phyloP scores from a whole-genome alignment of 257 asterid genomes.

The Nicotiana attenuata region DNA sequence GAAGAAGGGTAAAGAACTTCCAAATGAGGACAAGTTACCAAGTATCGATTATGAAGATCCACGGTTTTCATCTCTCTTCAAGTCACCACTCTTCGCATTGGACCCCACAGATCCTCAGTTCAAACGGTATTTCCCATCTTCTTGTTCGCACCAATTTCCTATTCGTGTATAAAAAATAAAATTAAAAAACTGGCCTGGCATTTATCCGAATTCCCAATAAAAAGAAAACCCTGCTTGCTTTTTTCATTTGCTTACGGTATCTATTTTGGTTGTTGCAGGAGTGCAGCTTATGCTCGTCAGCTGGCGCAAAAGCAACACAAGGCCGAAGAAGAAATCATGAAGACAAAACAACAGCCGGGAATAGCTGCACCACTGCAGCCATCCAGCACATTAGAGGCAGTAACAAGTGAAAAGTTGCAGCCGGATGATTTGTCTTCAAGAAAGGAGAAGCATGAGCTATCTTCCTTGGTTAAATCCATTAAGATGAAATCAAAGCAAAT shows the following conservation, averaged over 20 bases:
- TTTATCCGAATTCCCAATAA: not conserved
- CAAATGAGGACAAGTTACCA: constrained; percentile 66
- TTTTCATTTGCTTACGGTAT: not conserved
- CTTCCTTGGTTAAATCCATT: constrained; percentile 42
- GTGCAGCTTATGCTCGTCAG: constrained; percentile 47
- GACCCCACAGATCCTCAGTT: constrained; percentile 98
- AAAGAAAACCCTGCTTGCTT: not conserved
- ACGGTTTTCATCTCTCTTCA: constrained; percentile 61
- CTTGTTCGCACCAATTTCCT: not conserved
- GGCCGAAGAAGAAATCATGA: constrained; percentile 12
- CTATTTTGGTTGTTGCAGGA: constrained; percentile 28
- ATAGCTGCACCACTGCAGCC: not conserved
- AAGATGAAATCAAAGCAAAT: constrained; percentile 54
- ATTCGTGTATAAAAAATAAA: not conserved
- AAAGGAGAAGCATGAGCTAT: constrained; percentile 43
- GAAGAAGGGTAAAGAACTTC: constrained; percentile 48
- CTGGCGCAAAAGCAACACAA: constrained; percentile 28
- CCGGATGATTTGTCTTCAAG: constrained; percentile 14
- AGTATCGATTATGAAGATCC: constrained; percentile 56
- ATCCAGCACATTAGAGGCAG: constrained; percentile 10
- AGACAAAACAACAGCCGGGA: constrained; percentile 6
- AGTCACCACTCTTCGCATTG: constrained; percentile 58
- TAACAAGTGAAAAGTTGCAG: constrained; percentile 6
- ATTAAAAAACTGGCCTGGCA: not conserved
- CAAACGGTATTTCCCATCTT: constrained; percentile 55